Evolutionary conservation across 495 filamentous ascomycete genomes (phyloP), one percentile per base, ranked within the genome.

Genomic region (Aspergillus sparsus): DNA sequence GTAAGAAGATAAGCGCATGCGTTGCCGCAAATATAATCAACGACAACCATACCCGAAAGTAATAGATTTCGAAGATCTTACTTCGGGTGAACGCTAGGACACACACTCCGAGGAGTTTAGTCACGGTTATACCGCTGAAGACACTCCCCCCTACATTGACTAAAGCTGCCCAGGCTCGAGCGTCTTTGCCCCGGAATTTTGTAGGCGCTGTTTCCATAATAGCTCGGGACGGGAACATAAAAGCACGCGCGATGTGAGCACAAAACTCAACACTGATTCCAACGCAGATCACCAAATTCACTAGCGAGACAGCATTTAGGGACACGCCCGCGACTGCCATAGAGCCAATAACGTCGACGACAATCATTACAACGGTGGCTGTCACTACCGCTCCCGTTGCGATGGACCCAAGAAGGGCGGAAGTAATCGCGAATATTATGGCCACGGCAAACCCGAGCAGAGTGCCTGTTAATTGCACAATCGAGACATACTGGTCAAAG

Each of bases 31-130:
- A 91, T 18, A 92, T 63, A 39, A 98, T 91, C 60, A 99, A 80
- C 46, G 93, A 88, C 18, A 96, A 70, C 94, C 94, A 99, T 37
- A 99, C 89, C 7, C 94, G 80, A 77, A 99, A 99, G 71, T 98
- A 99, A 73, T 98, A 99, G 55, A 98, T 90, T 79, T 98, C 95
- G 68, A 99, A 99, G 71, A 99, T 98, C 83, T 97, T 98, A 73
- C 91, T 96, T 27, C 90, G 77, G 7, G 94, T 99, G 62, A 96
- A 98, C 0, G 93, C 94, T 12, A 99, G 80, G 42, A 99, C 94
- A 50, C 82, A 87, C 3, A 99, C 95, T 1, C 94, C 94, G 8
- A 99, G 75, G 2, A 97, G 76, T 72, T 99, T 99, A 18, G 94
- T 99, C 31, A 99, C 76, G 0, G 92, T 97, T 69, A 99, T 99